Evolutionary conservation across 225 moss, liverwort and hornwort species (phyloP).

Genomic region (Pseudisothecium myosuroides): DNA sequence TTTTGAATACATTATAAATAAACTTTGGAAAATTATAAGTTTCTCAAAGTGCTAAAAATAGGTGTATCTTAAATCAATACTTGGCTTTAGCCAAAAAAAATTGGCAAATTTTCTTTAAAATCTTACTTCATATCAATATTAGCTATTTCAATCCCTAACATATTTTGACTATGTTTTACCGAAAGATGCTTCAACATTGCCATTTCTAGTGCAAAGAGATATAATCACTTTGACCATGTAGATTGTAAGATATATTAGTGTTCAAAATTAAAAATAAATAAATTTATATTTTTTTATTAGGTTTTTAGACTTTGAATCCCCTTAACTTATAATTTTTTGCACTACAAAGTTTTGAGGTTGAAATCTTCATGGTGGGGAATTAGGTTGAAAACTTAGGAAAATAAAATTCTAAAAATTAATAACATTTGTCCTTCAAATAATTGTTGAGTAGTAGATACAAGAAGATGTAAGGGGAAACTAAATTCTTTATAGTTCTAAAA

Average conservation of each 20-base stretch:
- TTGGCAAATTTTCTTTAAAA: not conserved
- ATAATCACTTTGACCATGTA: not conserved
- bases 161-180: not conserved
- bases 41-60: accelerated
- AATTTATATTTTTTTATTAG: too few species aligned
- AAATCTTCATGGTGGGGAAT: not conserved
- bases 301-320: not conserved
- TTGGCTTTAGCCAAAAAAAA: too few species aligned
- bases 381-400: not conserved
- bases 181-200: not conserved
- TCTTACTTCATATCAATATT: not conserved
- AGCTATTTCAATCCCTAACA: not conserved
- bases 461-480: not conserved
- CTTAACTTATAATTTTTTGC: accelerated
- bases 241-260: not conserved
- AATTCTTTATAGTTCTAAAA: not conserved
- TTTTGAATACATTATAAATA: not conserved
- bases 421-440: not conserved
- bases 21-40: accelerated
- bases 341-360: not conserved
- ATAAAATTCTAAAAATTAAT: too few species aligned
- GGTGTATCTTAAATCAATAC: not conserved
- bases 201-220: not conserved
- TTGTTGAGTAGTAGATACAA: not conserved
- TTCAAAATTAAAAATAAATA: too few species aligned